Evolutionary conservation across 495 filamentous ascomycete species (phyloP), one percentile per base, ranked within the genome.

Genomic region (Aspergillus coremiiformis): DNA sequence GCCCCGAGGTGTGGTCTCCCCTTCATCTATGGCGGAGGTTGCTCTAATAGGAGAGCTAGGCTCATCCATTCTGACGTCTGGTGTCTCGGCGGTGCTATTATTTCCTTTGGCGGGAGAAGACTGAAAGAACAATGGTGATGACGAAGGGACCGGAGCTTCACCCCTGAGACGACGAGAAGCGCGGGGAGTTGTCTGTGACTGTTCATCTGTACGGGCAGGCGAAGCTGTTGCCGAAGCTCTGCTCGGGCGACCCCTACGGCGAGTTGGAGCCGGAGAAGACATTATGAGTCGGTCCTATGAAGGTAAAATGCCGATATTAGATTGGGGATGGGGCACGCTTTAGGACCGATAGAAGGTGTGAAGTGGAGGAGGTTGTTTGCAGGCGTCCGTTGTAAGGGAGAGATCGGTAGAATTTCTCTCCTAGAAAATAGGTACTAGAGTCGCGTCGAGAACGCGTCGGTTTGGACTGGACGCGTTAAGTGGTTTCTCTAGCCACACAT

Each of bases 41-140:
- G 80, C 83, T 61, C 80, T 70, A 47, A 85, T 55, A 14, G 85
- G 82, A n/a, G 84, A 90, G 70, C 84, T 89, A 30, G 81, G 75
- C 32, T 71, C 69, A 19, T 71, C 74, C 66, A 81, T 77, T 39
- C 67, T 72, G 24, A 68, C 72, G 54, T 73, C 69, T 29, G 71
- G 71, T 26, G 77, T 82, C 61, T 79, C 79, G 60, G 81, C 76
- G 54, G 62, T 76, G 58, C 76, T 76, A 62, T 72, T 78, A 54
- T 66, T 73, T 45, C 70, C 78, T 58, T 74, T 78, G 10, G 71
- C 77, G 4, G 90, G 85, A 12, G 89, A 90, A 1, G 89, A 93
- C 51, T 83, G 82, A 66, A 84, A 93, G 65, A 89, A 87, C 52
- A 94, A 77, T 23, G 90, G 90, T 22, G 90, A 95, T 3, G 89